These are phyloP conservation scores for Agrocybe praecox DNA, from an alignment of 768 basidiomycete species.

Conservation along the genomic window DNA sequence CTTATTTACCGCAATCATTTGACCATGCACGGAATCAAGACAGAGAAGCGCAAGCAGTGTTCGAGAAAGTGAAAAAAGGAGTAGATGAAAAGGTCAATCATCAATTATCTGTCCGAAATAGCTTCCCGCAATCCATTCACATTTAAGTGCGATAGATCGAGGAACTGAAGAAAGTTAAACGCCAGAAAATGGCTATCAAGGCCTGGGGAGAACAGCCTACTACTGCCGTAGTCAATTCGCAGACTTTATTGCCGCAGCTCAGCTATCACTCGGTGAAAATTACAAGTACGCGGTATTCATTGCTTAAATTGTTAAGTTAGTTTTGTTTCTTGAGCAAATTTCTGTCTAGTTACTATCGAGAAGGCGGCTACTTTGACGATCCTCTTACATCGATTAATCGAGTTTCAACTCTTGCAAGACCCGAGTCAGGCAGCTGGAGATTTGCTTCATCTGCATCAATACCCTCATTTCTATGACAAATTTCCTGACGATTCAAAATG, in stretches of 20 bases:
- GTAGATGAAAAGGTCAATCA: not conserved
- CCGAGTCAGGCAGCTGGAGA: not conserved
- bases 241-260: not conserved
- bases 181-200: not conserved
- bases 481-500: not conserved
- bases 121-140: not conserved
- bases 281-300: too few species aligned
- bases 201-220: not conserved
- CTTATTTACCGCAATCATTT: too few species aligned
- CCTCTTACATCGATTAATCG: not conserved
- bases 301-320: too few species aligned
- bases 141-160: not conserved
- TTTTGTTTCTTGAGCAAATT: not conserved
- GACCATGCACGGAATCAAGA: too few species aligned
- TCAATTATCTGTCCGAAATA: not conserved
- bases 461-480: not conserved
- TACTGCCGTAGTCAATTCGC: not conserved
- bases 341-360: slow-evolving; percentile 3
- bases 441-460: not conserved
- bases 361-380: not conserved
- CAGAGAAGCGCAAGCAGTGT: too few species aligned
- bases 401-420: not conserved
- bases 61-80: not conserved
- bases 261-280: too few species aligned
- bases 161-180: not conserved